Evolutionary conservation across 495 filamentous ascomycete genomes (phyloP).

Genomic region (Xylaria palmicola): DNA sequence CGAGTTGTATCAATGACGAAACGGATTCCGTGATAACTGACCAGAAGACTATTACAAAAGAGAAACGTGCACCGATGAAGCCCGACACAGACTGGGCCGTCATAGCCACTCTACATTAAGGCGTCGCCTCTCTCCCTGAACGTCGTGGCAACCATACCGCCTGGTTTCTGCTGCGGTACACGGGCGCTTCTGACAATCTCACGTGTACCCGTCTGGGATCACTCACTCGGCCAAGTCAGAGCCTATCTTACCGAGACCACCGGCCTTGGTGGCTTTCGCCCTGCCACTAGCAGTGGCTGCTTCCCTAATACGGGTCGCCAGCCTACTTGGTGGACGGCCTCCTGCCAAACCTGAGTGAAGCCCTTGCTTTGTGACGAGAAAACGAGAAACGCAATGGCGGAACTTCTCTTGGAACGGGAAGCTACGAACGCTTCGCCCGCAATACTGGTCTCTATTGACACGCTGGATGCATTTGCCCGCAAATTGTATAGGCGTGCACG

Average conservation of each 20-base stretch:
- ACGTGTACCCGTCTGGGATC: no score
- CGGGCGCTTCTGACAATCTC: no score
- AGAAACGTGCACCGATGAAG: background rate
- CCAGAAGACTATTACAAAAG: background rate
- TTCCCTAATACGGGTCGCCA: background rate
- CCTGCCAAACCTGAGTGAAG: no score
- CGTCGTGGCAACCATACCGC: background rate
- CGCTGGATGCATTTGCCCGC: slow-evolving; percentile 41
- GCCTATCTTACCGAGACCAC: no score
- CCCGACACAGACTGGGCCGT: background rate
- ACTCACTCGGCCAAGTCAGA: no score
- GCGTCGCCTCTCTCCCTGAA: background rate
- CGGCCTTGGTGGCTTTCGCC: no score
- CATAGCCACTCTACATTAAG: background rate
- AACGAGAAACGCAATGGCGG: slow-evolving; percentile 20
- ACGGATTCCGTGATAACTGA: background rate
- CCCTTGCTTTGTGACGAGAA: no score
- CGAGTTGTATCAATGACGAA: background rate
- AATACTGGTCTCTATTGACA: slow-evolving; percentile 33
- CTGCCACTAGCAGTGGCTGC: background rate
- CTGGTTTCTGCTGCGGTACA: no score
- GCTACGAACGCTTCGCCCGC: slow-evolving; percentile 15
- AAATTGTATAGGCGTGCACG: slow-evolving; percentile 39
- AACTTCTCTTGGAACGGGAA: background rate
- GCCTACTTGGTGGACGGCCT: background rate